These are phyloP conservation scores for Elaphomyces granulatus DNA, from an alignment of 495 filamentous ascomycete species.

Conservation along the genomic window DNA sequence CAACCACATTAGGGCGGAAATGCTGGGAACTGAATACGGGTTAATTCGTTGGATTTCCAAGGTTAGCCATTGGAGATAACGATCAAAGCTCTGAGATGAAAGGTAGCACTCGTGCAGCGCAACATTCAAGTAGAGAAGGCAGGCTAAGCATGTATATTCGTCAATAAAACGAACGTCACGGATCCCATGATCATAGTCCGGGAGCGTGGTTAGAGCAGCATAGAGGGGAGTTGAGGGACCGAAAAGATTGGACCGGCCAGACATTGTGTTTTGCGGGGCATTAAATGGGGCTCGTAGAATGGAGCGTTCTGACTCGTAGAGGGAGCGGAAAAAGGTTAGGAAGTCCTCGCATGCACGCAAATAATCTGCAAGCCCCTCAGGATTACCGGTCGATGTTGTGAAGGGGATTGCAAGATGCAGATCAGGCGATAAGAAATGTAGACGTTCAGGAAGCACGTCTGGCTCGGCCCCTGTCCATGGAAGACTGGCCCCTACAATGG, in stretches of 20 bases:
- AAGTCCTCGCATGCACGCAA: slow-evolving; percentile 17
- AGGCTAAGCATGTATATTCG: slow-evolving; percentile 18
- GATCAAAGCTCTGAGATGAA: slow-evolving; percentile 12
- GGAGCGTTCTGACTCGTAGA: slow-evolving; percentile 10
- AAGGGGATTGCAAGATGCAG: slow-evolving; percentile 11
- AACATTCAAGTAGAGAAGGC: slow-evolving; percentile 16
- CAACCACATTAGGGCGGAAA: slow-evolving; percentile 17
- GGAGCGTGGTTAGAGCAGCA: slow-evolving; percentile 13
- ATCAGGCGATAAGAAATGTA: slow-evolving; percentile 11
- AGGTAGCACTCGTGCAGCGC: slow-evolving; percentile 14
- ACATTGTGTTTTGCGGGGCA: slow-evolving; percentile 1
- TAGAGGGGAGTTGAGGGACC: slow-evolving; percentile 10
- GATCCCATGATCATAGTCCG: slow-evolving; percentile 18
- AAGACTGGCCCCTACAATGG: slow-evolving; percentile 14
- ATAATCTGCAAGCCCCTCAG: slow-evolving; percentile 9
- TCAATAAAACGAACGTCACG: slow-evolving; percentile 19
- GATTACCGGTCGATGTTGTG: slow-evolving; percentile 4
- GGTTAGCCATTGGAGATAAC: slow-evolving; percentile 13
- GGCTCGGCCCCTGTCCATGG: slow-evolving; percentile 14
- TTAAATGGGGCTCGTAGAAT: slow-evolving; percentile 9
- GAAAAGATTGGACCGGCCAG: slow-evolving; percentile 10
- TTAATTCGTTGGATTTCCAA: slow-evolving; percentile 11
- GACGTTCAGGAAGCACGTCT: slow-evolving; percentile 8
- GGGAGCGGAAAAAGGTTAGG: slow-evolving; percentile 14
- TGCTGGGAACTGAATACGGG: slow-evolving; percentile 14